Evolutionary conservation across 2,329 filamentous ascomycete species (phyloP), one percentile per base, ranked within the genome.

Genomic region (Leptosphaerulina australis): DNA sequence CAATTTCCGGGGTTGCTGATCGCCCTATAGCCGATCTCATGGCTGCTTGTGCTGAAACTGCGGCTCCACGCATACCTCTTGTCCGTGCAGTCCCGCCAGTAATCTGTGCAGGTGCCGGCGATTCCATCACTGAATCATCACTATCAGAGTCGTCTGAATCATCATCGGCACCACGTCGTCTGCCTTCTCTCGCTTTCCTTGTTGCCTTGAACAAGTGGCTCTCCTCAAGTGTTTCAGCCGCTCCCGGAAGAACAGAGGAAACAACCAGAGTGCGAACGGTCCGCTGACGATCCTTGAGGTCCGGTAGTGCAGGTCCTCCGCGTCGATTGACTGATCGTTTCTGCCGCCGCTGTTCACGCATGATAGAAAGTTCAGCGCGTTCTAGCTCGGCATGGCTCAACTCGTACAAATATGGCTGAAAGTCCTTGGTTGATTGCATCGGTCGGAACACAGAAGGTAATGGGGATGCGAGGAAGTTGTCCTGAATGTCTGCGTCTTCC

Each of bases 271-370:
- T 97, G 36, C 94, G 86, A 48, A 97, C 93, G 0, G 94, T 97
- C 41, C 93, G 85, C 74, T 94, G 93, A 45, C 92, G 84, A 64
- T 99, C 94, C 71, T 95, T 96, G 50, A 99, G 84, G 75, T 99
- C 94, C n/a, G 94, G 94, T 30, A 99, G 78, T 52, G 90, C 88
- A 5, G 94, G 94, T 0, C 94, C 94, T 57, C 94, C 94, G 64
- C 94, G 85, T 56, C 94, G 83, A 71, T 97, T 97, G 63, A 96
- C 90, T 5, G 94, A 96, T 37, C 94, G 85, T 77, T 99, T 99
- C 75, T 97, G 92, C 41, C 92, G 85, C 62, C 94, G 83, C 73
- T 97, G 92, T 70, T 99, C 94, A 59, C 94, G 85, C 50, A 94
- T 92, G 63, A 97, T 93, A 29, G 92, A 94, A 22, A 92, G 84